Evolutionary conservation across 164 flowering plant genomes (phyloP), one percentile per base, ranked within the genome.

Genomic region (Cinnamomum micranthum): DNA sequence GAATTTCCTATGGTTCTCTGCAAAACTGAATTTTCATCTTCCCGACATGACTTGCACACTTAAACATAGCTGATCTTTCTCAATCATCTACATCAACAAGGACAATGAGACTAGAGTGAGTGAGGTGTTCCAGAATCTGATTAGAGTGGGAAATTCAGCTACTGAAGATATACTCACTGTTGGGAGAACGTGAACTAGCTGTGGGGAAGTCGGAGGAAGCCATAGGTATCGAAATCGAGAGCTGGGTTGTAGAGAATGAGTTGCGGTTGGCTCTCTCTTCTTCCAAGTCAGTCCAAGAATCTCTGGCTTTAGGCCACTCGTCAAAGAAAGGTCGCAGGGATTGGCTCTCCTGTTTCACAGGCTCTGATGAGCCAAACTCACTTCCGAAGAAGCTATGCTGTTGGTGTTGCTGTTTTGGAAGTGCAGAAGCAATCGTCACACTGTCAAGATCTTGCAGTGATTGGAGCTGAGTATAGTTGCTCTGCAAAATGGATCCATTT

Each of bases 261-360:
- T 86, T 83, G 6, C 71, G 25, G 69, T 73, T 69, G 20, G 59
- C 51, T n/a, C 75, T 74, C 28, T 82, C 86, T 17, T 86, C 88
- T 51, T 84, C 87, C 68, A 80, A 67, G 66, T 80, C 84, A 20
- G 77, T 77, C 89, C 88, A 85, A 27, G 88, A 80, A 24, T 83
- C 88, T 75, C 84, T 72, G 74, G 80, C 77, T 80, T 84, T 1
- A 79, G 93, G 92, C 92, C 91, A 81, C 68, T 89, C 95, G 63
- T 94, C 97, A 52, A 92, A 87, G 85, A 94, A 92, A n/a, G 82
- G 89, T 65, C 86, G 91, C 62, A 89, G 89, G 20, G 89, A 76
- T 66, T 86, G 89, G 23, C 88, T 86, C 63, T 87, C 93, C 67
- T 79, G 87, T 70, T 90, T 89, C 69, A 75, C 83, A 25, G 87